Conservation (phyloP, 441 rosid genomes). For the Euphorbia schlechtendalii region DNA sequence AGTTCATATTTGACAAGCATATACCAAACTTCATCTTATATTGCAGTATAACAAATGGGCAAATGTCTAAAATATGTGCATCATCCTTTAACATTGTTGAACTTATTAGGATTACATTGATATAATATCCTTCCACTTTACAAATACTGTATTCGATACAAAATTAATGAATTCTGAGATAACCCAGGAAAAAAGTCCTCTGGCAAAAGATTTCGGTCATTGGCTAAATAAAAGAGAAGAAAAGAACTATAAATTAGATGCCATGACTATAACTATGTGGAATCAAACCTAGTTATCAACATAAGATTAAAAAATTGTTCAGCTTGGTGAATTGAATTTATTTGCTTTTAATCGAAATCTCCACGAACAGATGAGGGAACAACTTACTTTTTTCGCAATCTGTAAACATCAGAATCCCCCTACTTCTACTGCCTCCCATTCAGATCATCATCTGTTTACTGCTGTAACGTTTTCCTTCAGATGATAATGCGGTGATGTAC, state of each 20-base stretch:
- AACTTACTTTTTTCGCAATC: conserved; percentile 19
- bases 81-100: too few relatives aligned
- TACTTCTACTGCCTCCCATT: not conserved
- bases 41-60: too few relatives aligned
- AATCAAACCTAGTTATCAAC: too few relatives aligned
- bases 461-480: not conserved
- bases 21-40: too few relatives aligned
- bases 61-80: too few relatives aligned
- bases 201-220: not conserved
- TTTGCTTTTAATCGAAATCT: not conserved
- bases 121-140: too few relatives aligned
- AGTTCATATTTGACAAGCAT: too few relatives aligned
- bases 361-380: not conserved
- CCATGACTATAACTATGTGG: conserved; percentile 11
- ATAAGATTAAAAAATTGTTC: conserved; percentile 16
- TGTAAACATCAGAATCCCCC: conserved; percentile 19
- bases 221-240: not conserved
- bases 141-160: not conserved
- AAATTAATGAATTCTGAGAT: not conserved
- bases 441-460: conserved; percentile 8
- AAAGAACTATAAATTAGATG: not conserved
- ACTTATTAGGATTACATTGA: too few relatives aligned
- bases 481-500: conserved; percentile 23
- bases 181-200: not conserved
- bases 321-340: conserved; percentile 16